phyloP scores from a whole-genome alignment of 1,284 basidiomycete species.

The Boletus nobilissimus region DNA sequence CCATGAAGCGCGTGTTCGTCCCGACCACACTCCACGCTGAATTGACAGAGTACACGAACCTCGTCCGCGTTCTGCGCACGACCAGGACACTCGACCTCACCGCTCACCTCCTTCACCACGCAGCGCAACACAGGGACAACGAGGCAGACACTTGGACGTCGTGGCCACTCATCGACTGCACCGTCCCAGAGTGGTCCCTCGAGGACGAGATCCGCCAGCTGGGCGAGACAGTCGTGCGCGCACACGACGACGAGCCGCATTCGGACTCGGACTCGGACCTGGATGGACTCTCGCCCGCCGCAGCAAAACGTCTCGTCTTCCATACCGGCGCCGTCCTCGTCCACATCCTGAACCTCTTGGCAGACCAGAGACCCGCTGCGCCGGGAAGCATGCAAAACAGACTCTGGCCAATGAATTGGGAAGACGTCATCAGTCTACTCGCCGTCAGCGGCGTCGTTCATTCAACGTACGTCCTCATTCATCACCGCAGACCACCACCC shows the following conservation, averaged over 20 bases:
- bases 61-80: constrained; percentile 42
- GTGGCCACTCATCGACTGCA: constrained; percentile 46
- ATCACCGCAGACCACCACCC: background rate
- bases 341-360: constrained; percentile 40
- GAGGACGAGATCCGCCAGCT: constrained; percentile 40
- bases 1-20: constrained; percentile 29
- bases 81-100: constrained; percentile 42
- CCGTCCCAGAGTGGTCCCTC: constrained; percentile 45
- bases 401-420: constrained; percentile 44
- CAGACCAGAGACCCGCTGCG: constrained; percentile 41
- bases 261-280: constrained; percentile 5
- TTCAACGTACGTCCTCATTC: constrained; percentile 27
- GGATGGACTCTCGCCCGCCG: constrained; percentile 18
- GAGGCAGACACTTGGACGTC: constrained; percentile 38
- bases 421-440: constrained; percentile 43
- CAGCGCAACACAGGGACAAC: constrained; percentile 11
- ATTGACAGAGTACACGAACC: constrained; percentile 40
- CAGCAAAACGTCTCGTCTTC: constrained; percentile 28
- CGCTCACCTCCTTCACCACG: constrained; percentile 39
- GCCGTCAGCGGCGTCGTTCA: constrained; percentile 35
- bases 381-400: constrained; percentile 49
- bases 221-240: constrained; percentile 26
- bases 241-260: background rate
- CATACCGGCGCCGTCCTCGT: constrained; percentile 32
- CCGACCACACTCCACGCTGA: constrained; percentile 39